Evolutionary conservation across 805 yeast genomes (phyloP).

Genomic region (Yamadazyma sp.): DNA sequence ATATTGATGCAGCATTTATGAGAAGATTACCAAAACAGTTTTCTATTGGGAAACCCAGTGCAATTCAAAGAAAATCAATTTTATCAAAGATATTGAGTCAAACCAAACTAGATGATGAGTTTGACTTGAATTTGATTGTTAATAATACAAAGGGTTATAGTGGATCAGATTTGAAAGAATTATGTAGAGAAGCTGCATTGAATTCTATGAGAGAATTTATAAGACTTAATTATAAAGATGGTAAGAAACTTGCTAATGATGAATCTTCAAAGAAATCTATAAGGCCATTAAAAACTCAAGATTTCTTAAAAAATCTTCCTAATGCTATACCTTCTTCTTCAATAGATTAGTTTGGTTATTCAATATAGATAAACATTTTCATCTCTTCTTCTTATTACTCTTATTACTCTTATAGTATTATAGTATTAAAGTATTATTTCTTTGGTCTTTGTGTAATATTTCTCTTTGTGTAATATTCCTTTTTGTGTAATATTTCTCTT

Average conservation of each 20-base stretch:
- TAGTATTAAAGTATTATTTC: too few species aligned
- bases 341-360: slow-evolving; percentile 15
- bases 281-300: slow-evolving; percentile 62
- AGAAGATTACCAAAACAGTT: slow-evolving; percentile 92
- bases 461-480: too few species aligned
- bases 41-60: slow-evolving; percentile 69
- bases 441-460: too few species aligned
- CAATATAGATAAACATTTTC: too few species aligned
- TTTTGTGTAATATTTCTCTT: too few species aligned
- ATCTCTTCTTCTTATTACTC: too few species aligned
- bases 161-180: slow-evolving; percentile 89
- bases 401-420: too few species aligned
- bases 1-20: slow-evolving; percentile 88
- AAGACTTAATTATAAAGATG: slow-evolving; percentile 48
- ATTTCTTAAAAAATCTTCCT: slow-evolving; percentile 46
- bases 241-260: slow-evolving; percentile 22
- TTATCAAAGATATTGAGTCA: slow-evolving; percentile 65
- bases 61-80: slow-evolving; percentile 66
- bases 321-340: slow-evolving; percentile 17
- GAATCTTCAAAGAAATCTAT: slow-evolving; percentile 36
- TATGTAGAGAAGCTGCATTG: slow-evolving; percentile 92
- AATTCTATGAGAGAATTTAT: slow-evolving; percentile 85
- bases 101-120: slow-evolving; percentile 56
- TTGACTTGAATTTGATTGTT: slow-evolving; percentile 62
- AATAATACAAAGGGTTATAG: slow-evolving; percentile 61